These are phyloP conservation scores for Diaporthe sp. DNA, from an alignment of 2,329 filamentous ascomycete genomes.

Conservation along the genomic window DNA sequence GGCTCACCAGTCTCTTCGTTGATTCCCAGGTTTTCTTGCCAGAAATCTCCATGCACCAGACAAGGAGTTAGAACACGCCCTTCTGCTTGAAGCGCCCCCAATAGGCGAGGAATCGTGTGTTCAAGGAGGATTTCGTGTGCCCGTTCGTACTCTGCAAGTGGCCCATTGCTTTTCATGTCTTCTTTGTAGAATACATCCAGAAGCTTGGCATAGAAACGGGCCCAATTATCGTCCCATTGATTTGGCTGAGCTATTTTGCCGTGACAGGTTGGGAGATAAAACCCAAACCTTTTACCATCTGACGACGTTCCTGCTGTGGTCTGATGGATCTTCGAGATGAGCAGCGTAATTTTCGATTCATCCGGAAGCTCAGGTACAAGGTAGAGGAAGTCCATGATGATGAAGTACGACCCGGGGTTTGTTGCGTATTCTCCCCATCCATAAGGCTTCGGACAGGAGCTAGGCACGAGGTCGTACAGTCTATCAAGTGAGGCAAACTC, in stretches of 20 bases:
- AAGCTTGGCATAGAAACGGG: slow-evolving; percentile 8
- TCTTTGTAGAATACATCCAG: background rate
- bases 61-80: slow-evolving; percentile 3
- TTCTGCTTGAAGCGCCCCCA: slow-evolving; percentile 10
- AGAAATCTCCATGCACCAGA: slow-evolving; percentile 20
- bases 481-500: slow-evolving; percentile 9
- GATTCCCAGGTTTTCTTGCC: slow-evolving; percentile 17
- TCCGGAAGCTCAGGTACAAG: background rate
- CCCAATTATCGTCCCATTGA: slow-evolving; percentile 14
- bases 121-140: background rate
- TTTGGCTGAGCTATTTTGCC: slow-evolving; percentile 23
- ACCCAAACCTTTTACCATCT: slow-evolving; percentile 8
- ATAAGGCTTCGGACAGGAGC: slow-evolving; percentile 3
- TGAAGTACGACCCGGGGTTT: slow-evolving; percentile 2
- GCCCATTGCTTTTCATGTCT: slow-evolving; percentile 10
- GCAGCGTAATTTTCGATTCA: background rate
- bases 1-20: slow-evolving; percentile 19
- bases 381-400: slow-evolving; percentile 19
- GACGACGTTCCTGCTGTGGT: background rate
- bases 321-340: slow-evolving; percentile 3
- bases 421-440: slow-evolving; percentile 10
- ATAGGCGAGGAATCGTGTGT: slow-evolving; percentile 8
- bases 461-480: background rate
- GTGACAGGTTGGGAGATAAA: slow-evolving; percentile 15
- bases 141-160: background rate